Evolutionary conservation across 805 yeast species (phyloP).

Genomic region (Kodamaea kakaduensis): DNA sequence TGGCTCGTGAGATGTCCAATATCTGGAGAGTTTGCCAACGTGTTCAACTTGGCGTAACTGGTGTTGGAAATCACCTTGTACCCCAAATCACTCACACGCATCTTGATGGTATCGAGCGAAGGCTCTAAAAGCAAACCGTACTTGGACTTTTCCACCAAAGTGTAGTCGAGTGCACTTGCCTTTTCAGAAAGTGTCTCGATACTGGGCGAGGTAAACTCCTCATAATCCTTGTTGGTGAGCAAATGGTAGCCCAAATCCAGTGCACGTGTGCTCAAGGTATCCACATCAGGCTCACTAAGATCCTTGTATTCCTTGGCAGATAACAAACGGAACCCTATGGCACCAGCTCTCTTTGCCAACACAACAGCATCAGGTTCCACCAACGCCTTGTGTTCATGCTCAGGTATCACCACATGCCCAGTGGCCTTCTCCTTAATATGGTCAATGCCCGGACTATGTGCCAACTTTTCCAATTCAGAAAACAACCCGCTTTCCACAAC

Average conservation of each 20-base stretch:
- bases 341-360: slow-evolving; percentile 8
- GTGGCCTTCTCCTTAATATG: slow-evolving; percentile 16
- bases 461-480: slow-evolving; percentile 3
- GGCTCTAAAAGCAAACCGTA: slow-evolving; percentile 14
- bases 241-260: slow-evolving; percentile 11
- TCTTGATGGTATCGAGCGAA: slow-evolving; percentile 11
- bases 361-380: slow-evolving; percentile 10
- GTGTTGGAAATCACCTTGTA: slow-evolving; percentile 9
- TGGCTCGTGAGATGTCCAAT: slow-evolving; percentile 8
- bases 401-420: slow-evolving; percentile 17
- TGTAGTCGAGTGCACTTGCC: slow-evolving; percentile 18
- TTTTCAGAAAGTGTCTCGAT: slow-evolving; percentile 19
- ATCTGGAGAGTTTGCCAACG: slow-evolving; percentile 14
- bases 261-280: slow-evolving; percentile 15
- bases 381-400: slow-evolving; percentile 15
- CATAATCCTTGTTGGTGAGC: slow-evolving; percentile 9
- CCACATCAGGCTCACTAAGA: slow-evolving; percentile 20
- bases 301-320: slow-evolving; percentile 10
- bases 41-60: slow-evolving; percentile 10
- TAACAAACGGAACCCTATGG: slow-evolving; percentile 5
- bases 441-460: slow-evolving; percentile 19
- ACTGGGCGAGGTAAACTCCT: slow-evolving; percentile 21
- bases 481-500: slow-evolving; percentile 2
- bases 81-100: slow-evolving; percentile 11
- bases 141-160: slow-evolving; percentile 17